phyloP scores from a whole-genome alignment of 2,329 filamentous ascomycete species.

The Scedosporium boydii region DNA sequence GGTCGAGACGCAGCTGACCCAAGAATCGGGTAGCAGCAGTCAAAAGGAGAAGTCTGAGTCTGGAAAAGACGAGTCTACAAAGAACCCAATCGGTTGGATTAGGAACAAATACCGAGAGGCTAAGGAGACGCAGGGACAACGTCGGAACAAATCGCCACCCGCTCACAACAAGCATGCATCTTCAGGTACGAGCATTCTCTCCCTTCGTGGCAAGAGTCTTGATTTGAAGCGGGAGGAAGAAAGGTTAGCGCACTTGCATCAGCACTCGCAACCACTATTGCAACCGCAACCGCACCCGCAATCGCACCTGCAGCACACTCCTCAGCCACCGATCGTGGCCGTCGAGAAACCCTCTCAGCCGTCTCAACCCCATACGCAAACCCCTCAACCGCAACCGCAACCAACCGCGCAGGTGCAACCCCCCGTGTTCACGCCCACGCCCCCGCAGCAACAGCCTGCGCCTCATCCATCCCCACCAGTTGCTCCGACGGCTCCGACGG shows the following conservation, averaged over 20 bases:
- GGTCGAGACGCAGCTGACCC: constrained; percentile 27
- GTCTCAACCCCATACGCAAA: not conserved
- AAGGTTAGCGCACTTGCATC: constrained; percentile 5
- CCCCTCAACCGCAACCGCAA: not conserved
- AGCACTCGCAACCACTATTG: no score
- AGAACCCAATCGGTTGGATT: constrained; percentile 47
- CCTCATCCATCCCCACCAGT: not conserved
- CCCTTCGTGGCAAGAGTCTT: constrained; percentile 35
- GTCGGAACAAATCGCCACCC: constrained; percentile 48
- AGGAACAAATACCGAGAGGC: constrained; percentile 51
- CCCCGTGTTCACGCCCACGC: not conserved
- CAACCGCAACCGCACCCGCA: not conserved
- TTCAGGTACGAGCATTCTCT: constrained; percentile 18
- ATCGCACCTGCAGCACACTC: not conserved
- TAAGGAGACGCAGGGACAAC: constrained; percentile 45
- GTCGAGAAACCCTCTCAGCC: not conserved
- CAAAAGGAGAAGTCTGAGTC: constrained; percentile 21
- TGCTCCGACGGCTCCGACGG: not conserved
- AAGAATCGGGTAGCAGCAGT: constrained; percentile 21
- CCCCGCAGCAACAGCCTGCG: not conserved
- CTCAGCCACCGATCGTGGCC: not conserved
- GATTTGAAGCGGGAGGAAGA: constrained; percentile 33
- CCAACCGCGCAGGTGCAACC: constrained; percentile 1
- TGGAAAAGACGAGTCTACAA: constrained; percentile 33
- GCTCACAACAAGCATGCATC: not conserved